Evolutionary conservation across 129 eudicot species (phyloP).

Genomic region (Chrysanthemum makinoi): DNA sequence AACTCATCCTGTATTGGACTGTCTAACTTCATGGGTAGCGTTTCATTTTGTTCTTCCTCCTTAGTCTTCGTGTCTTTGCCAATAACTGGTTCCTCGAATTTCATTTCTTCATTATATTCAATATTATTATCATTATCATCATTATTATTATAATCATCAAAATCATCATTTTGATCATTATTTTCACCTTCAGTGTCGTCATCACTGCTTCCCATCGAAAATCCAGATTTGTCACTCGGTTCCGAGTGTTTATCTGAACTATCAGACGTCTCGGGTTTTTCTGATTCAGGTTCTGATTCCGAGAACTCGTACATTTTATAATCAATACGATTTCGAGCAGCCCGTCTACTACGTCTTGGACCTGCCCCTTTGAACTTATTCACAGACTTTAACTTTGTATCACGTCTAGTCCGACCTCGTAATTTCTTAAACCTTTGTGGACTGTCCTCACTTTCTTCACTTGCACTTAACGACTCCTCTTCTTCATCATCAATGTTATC

Average conservation of each 20-base stretch:
- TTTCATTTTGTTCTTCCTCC: conserved; percentile 36
- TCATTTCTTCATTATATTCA: conserved; percentile 36
- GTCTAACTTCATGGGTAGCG: conserved; percentile 33
- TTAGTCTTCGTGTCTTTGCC: conserved; percentile 38
- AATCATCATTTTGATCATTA: conserved; percentile 40
- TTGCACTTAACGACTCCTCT: conserved; percentile 53
- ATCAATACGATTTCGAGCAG: conserved; percentile 64
- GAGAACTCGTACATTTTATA: conserved; percentile 64
- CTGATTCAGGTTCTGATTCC: conserved; percentile 66
- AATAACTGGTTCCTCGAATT: conserved; percentile 36
- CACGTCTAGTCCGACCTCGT: conserved; percentile 64
- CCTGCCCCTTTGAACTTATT: conserved; percentile 47
- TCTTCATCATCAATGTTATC: conserved; percentile 72
- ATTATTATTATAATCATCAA: conserved; percentile 30
- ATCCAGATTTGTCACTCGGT: conserved; percentile 47
- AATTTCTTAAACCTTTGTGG: conserved; percentile 43
- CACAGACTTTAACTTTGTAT: conserved; percentile 61
- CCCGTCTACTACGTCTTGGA: conserved; percentile 80
- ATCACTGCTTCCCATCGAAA: conserved; percentile 53
- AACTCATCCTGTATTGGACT: conserved; percentile 48
- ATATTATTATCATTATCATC: conserved; percentile 35
- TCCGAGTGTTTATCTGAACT: conserved; percentile 45
- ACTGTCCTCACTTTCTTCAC: conserved; percentile 74
- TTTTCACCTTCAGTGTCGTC: conserved; percentile 51
- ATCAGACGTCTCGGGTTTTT: conserved; percentile 49